Percentiles rank a stretch among this genome's conserved stretches.
Evolutionary conservation across 345 rosid genomes (phyloP).

Genomic region (Hibiscus trionum): DNA sequence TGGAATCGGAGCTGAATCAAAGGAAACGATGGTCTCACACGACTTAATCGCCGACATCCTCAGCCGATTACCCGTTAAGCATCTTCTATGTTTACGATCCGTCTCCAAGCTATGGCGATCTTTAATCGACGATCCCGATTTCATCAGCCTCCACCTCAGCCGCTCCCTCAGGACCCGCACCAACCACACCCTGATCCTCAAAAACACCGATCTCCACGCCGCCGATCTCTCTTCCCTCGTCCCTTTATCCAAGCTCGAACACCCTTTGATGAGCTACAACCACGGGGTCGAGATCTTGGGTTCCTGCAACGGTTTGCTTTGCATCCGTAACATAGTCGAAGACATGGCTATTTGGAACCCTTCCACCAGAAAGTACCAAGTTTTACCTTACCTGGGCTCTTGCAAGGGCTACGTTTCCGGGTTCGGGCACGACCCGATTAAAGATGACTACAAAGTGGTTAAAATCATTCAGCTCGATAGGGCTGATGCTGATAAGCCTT

Average conservation of each 20-base stretch:
- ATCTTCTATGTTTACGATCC: conserved; percentile 28
- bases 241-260: conserved; percentile 25
- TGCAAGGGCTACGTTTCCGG: conserved; percentile 31
- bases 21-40: conserved; percentile 28
- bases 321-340: conserved; percentile 36
- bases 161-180: conserved; percentile 23
- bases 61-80: conserved; percentile 35
- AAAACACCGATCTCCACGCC: conserved; percentile 29
- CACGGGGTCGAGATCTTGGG: conserved; percentile 47
- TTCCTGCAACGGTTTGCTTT: conserved; percentile 45
- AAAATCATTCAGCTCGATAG: conserved; percentile 40
- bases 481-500: background rate
- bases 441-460: conserved; percentile 42
- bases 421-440: conserved; percentile 37
- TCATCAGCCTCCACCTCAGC: conserved; percentile 35
- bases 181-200: conserved; percentile 33
- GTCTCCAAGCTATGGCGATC: conserved; percentile 34
- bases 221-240: conserved; percentile 29
- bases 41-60: conserved; percentile 40
- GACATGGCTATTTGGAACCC: conserved; percentile 52
- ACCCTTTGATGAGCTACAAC: conserved; percentile 34
- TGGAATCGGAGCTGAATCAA: background rate
- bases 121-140: conserved; percentile 37
- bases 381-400: conserved; percentile 28
- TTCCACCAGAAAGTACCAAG: conserved; percentile 23